Conservation (phyloP, 495 filamentous ascomycete species). For the Penicillium roqueforti region DNA sequence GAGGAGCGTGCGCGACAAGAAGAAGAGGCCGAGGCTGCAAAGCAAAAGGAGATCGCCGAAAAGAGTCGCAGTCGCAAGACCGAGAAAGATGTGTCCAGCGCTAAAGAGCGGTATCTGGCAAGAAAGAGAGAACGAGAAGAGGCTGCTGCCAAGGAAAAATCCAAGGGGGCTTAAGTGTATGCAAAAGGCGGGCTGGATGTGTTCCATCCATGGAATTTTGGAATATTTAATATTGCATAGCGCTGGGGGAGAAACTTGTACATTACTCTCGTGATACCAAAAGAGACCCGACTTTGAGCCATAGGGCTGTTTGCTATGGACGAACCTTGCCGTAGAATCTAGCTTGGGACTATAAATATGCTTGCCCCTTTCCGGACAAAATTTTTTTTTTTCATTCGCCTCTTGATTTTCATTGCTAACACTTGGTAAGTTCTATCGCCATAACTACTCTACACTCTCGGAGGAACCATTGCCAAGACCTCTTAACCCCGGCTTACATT, state of each 20-base stretch:
- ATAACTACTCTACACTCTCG: background rate
- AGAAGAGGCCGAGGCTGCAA: slow-evolving; percentile 71
- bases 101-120: slow-evolving; percentile 81
- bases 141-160: slow-evolving; percentile 37
- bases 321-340: no score
- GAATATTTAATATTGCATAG: slow-evolving; percentile 1
- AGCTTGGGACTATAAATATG: background rate
- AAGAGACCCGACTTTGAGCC: background rate
- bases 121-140: slow-evolving; percentile 78
- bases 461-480: background rate
- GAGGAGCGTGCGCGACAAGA: slow-evolving; percentile 70
- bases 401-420: no score
- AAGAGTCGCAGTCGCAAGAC: slow-evolving; percentile 71
- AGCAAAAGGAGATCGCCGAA: slow-evolving; percentile 61
- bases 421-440: background rate
- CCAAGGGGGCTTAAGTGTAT: slow-evolving; percentile 7
- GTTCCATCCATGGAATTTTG: slow-evolving; percentile 7
- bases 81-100: slow-evolving; percentile 74
- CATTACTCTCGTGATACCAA: background rate
- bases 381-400: background rate
- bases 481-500: slow-evolving; percentile 6
- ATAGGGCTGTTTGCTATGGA: background rate
- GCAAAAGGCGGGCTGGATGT: background rate
- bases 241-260: slow-evolving; percentile 3
- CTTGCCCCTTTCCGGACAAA: no score